Conservation (phyloP, 163 green algal species). For the Trebouxiophyceae sp. region DNA sequence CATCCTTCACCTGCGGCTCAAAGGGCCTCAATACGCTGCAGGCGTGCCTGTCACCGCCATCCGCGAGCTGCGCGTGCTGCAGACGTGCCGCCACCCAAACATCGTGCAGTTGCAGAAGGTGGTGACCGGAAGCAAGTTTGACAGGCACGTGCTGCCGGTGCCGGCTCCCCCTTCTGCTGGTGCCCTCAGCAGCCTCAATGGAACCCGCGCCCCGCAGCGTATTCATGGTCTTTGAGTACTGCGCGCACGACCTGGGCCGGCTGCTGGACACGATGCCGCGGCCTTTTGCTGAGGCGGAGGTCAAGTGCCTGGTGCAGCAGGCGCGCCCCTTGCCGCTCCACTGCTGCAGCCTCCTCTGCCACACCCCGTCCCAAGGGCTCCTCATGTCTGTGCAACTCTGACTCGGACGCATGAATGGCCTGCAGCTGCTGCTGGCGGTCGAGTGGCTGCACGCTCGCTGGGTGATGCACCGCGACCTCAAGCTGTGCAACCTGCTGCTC, state of each 20-base stretch:
- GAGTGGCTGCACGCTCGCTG: slow-evolving; percentile 55
- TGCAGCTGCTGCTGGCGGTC: slow-evolving; percentile 57
- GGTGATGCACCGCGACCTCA: slow-evolving; percentile 68
- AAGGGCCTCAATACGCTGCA: no score
- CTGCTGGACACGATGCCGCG: slow-evolving; percentile 52
- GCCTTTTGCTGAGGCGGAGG: slow-evolving; percentile 44
- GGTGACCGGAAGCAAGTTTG: slow-evolving; percentile 53
- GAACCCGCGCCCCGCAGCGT: no score
- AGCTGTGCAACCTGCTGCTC: slow-evolving; percentile 72
- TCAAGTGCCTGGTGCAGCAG: slow-evolving; percentile 68
- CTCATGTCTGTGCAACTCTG: not conserved
- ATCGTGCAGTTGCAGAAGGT: slow-evolving; percentile 65
- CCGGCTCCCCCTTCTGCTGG: no score
- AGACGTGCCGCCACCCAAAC: slow-evolving; percentile 57
- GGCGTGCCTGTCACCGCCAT: slow-evolving; percentile 70
- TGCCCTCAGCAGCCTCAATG: no score
- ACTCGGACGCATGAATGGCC: not conserved
- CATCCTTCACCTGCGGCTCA: no score
- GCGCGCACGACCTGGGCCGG: slow-evolving; percentile 61
- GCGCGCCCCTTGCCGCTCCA: no score
- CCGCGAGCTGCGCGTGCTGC: slow-evolving; percentile 68
- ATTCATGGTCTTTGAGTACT: slow-evolving; percentile 83
- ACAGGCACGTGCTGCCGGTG: no score
- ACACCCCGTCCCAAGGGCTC: no score
- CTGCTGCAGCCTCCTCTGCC: no score